Conservation (phyloP, 1,284 basidiomycete species). For the Coniophora puteana region DNA sequence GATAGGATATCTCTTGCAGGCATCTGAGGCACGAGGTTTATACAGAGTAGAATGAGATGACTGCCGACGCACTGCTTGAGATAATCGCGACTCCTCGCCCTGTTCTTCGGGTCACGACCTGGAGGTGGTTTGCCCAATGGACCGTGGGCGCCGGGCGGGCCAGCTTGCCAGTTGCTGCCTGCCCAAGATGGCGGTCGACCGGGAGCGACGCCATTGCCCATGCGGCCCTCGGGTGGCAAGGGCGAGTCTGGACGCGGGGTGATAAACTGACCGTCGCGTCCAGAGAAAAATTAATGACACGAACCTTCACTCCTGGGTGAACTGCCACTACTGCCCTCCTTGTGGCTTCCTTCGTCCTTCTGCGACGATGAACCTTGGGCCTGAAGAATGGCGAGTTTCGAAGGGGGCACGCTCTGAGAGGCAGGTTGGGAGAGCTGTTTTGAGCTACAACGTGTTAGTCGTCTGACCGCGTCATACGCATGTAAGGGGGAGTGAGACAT, state of each 20-base stretch:
- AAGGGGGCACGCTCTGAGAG: conserved; percentile 48
- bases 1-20: conserved; percentile 95
- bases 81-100: conserved; percentile 94
- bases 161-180: conserved; percentile 38
- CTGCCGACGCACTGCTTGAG: conserved; percentile 80
- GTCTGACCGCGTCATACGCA: background rate
- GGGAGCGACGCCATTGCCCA: conserved; percentile 51
- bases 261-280: background rate
- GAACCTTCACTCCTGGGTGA: conserved; percentile 80
- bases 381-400: conserved; percentile 60
- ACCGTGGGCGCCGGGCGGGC: conserved; percentile 29
- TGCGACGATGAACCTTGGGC: conserved; percentile 53
- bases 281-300: conserved; percentile 21
- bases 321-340: conserved; percentile 72
- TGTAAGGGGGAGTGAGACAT: conserved; percentile 34
- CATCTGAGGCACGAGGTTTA: conserved; percentile 50
- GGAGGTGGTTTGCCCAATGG: conserved; percentile 71
- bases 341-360: conserved; percentile 65
- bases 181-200: conserved; percentile 57
- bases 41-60: conserved; percentile 9
- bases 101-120: conserved; percentile 88
- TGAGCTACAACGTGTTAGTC: conserved; percentile 44
- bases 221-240: conserved; percentile 66
- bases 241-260: conserved; percentile 54
- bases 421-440: conserved; percentile 70